Conservation (phyloP, 495 filamentous ascomycete species). For the Oleoguttula mirabilis region DNA sequence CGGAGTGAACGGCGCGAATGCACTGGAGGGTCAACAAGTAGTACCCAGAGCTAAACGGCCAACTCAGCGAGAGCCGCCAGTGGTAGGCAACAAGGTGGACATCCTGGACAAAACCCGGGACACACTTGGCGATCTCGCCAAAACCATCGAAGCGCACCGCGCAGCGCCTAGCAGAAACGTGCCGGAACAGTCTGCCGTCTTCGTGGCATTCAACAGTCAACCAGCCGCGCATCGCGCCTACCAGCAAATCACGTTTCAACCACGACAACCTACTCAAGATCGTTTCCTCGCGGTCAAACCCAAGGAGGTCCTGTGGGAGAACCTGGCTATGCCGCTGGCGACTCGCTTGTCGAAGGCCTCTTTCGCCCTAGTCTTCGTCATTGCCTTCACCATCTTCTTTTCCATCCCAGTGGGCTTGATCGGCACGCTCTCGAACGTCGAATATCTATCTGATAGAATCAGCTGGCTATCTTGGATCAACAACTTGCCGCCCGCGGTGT, state of each 20-base stretch:
- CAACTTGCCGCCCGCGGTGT: conserved; percentile 22
- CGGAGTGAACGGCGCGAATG: conserved; percentile 4
- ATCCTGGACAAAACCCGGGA: conserved; percentile 22
- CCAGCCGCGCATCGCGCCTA: conserved; percentile 27
- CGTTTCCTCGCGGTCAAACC: conserved; percentile 24
- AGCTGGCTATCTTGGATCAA: conserved; percentile 25
- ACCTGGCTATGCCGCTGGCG: conserved; percentile 19
- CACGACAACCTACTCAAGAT: conserved; percentile 20
- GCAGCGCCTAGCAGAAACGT: conserved; percentile 12
- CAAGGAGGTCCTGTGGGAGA: conserved; percentile 30
- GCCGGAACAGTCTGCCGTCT: conserved; percentile 21
- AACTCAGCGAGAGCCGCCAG: conserved; percentile 18
- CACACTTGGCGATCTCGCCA: conserved; percentile 16
- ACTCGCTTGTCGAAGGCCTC: conserved; percentile 24
- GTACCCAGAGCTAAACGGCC: conserved; percentile 18
- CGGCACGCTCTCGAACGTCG: conserved; percentile 26
- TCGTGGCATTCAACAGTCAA: conserved; percentile 27
- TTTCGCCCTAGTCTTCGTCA: conserved; percentile 21
- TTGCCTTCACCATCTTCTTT: conserved; percentile 30
- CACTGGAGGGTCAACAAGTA: conserved; percentile 7
- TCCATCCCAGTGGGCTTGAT: conserved; percentile 28
- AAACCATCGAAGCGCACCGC: conserved; percentile 15
- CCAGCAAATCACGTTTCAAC: conserved; percentile 19
- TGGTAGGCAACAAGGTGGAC: conserved; percentile 26
- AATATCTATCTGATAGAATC: conserved; percentile 26